A percentile compares a stretch with the other conserved stretches of the same genome.
Conservation (phyloP, 305 asterid species). For the Fraxinus ornus region DNA sequence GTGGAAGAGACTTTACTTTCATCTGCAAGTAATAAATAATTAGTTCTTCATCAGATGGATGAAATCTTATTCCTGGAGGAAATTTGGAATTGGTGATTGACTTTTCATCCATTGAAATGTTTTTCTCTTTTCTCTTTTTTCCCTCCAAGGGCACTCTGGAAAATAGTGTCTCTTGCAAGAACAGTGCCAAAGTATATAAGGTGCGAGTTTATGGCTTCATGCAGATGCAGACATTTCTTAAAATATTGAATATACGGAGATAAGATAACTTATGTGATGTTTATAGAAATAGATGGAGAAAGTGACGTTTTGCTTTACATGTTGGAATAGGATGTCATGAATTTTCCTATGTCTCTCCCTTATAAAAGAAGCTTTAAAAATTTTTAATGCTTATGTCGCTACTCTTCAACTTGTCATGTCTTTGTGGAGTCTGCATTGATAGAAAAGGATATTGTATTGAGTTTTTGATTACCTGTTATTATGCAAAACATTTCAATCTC, state of each 20-base stretch:
- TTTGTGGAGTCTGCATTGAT: background rate
- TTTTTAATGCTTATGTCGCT: background rate
- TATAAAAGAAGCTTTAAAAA: background rate
- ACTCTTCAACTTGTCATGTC: background rate
- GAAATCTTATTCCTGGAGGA: slow-evolving; percentile 66
- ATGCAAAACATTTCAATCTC: background rate
- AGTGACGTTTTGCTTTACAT: background rate
- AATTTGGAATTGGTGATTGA: slow-evolving; percentile 23
- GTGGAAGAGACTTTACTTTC: slow-evolving; percentile 46
- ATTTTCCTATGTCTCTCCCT: background rate
- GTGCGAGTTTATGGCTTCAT: background rate
- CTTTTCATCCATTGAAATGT: slow-evolving; percentile 33
- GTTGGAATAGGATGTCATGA: background rate
- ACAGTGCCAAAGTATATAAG: slow-evolving; percentile 15
- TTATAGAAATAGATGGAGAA: slow-evolving; percentile 11
- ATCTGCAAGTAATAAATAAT: slow-evolving; percentile 43
- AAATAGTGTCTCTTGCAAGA: slow-evolving; percentile 17
- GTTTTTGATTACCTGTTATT: background rate
- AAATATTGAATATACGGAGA: slow-evolving; percentile 5
- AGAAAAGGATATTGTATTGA: background rate
- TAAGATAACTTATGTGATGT: background rate
- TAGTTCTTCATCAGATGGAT: slow-evolving; percentile 64
- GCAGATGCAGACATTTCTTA: slow-evolving; percentile 18
- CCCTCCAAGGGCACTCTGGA: background rate
- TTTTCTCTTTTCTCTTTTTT: background rate